Conservation (phyloP, 305 asterid genomes). For the Fraxinus angustifolia region DNA sequence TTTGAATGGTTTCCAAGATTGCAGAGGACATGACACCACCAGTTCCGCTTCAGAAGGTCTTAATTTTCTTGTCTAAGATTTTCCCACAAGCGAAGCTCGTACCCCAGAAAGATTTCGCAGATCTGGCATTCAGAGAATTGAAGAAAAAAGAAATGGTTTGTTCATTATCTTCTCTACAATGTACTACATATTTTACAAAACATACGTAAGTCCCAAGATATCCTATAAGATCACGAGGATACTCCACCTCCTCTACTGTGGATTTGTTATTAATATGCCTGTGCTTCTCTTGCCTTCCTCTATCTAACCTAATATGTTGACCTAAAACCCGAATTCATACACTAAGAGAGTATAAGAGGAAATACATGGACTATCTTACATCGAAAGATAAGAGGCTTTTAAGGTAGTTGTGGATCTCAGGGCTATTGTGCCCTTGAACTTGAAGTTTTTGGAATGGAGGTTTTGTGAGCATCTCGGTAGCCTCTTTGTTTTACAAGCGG, state of each 20-base stretch:
- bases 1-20: slow-evolving; percentile 43
- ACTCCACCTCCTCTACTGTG: not conserved
- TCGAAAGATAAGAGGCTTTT: no score
- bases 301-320: no score
- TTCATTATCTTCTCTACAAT: not conserved
- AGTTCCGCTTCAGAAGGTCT: slow-evolving; percentile 60
- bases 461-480: no score
- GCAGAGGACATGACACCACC: slow-evolving; percentile 88
- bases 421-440: no score
- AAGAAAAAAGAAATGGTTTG: slow-evolving; percentile 64
- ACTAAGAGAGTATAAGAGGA: no score
- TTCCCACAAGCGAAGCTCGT: slow-evolving; percentile 89
- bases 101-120: slow-evolving; percentile 80
- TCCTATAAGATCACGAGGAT: not conserved
- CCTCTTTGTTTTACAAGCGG: no score
- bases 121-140: slow-evolving; percentile 70
- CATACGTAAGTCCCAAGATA: not conserved
- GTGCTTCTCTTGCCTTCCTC: not conserved
- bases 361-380: no score
- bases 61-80: slow-evolving; percentile 57
- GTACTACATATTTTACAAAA: not conserved
- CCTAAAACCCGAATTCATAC: no score
- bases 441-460: no score
- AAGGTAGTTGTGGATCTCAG: no score
- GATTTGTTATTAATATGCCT: not conserved